phyloP scores from a whole-genome alignment of 208 protist genomes.

The Tritrichomonas foetus region DNA sequence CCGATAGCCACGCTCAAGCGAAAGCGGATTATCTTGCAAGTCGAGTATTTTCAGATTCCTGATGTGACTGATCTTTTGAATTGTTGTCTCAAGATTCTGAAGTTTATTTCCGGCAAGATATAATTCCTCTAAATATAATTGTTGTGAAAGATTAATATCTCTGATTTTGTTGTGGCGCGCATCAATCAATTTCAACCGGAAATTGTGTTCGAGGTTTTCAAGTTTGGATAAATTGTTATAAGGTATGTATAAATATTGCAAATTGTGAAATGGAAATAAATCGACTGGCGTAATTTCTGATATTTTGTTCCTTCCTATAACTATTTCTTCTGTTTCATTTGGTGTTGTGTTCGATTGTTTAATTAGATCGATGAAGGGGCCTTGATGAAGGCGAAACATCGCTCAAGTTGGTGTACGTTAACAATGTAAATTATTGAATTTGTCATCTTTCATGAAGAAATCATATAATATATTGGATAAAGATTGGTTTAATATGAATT shows the following conservation, averaged over 20 bases:
- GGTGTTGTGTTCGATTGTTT: too few species aligned
- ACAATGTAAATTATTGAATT: too few species aligned
- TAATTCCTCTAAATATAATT: background rate
- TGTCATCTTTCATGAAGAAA: too few species aligned
- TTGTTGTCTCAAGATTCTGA: background rate
- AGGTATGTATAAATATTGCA: background rate
- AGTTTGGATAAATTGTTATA: background rate
- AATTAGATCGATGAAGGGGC: too few species aligned
- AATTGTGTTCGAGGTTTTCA: background rate
- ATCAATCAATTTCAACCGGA: background rate
- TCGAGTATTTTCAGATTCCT: background rate
- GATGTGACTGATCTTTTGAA: background rate
- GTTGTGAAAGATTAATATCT: background rate
- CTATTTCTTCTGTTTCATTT: too few species aligned
- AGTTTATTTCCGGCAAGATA: background rate
- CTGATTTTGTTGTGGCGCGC: background rate
- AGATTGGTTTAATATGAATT: too few species aligned
- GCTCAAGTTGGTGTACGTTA: too few species aligned
- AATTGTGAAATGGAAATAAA: background rate
- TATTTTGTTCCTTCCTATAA: too few species aligned
- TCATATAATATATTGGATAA: too few species aligned
- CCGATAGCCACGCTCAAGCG: background rate
- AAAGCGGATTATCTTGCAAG: background rate
- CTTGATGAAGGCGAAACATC: too few species aligned
- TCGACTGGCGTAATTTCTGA: background rate